A percentile compares a stretch with the other conserved stretches of the same genome.
These are phyloP conservation scores for Pseudotsuga menziesii DNA, from an alignment of 75 land plant genomes.

Conservation along the genomic window DNA sequence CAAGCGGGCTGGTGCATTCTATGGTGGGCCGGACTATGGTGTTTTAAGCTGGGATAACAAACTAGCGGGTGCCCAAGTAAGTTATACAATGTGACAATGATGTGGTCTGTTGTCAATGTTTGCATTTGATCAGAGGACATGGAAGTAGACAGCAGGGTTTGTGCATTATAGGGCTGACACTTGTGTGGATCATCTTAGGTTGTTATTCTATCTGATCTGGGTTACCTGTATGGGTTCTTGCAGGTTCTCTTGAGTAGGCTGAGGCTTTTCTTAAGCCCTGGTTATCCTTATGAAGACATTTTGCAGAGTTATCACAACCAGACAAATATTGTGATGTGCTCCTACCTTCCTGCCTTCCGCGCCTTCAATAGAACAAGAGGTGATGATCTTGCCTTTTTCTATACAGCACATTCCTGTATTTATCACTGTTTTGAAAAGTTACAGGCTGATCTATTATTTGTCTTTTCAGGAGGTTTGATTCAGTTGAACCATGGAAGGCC, in stretches of 20 bases:
- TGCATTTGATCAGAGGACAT: too few relatives aligned
- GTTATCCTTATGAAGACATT: conserved; percentile 83
- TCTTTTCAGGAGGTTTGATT: conserved; percentile 56
- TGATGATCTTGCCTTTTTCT: conserved; percentile 2
- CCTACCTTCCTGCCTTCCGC: conserved; percentile 62
- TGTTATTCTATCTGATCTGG: background rate
- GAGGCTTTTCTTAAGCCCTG: conserved; percentile 65
- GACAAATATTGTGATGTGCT: conserved; percentile 81
- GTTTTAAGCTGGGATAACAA: conserved; percentile 96
- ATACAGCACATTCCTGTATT: too few relatives aligned
- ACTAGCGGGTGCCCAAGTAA: conserved; percentile 92
- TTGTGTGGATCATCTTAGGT: background rate
- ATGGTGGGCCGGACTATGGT: conserved; percentile 81
- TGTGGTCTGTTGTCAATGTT: background rate
- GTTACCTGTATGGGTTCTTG: background rate
- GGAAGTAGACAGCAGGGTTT: too few relatives aligned
- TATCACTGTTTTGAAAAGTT: too few relatives aligned
- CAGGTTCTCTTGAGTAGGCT: conserved; percentile 78
- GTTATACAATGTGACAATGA: background rate
- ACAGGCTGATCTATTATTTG: too few relatives aligned
- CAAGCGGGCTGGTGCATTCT: conserved; percentile 76
- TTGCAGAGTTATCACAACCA: conserved; percentile 72
- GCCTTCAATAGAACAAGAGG: conserved; percentile 74
- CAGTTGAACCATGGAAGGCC: conserved; percentile 52
- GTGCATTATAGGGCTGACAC: too few relatives aligned